phyloP scores from a whole-genome alignment of 1,284 basidiomycete genomes.

The Pholiota adiposa region DNA sequence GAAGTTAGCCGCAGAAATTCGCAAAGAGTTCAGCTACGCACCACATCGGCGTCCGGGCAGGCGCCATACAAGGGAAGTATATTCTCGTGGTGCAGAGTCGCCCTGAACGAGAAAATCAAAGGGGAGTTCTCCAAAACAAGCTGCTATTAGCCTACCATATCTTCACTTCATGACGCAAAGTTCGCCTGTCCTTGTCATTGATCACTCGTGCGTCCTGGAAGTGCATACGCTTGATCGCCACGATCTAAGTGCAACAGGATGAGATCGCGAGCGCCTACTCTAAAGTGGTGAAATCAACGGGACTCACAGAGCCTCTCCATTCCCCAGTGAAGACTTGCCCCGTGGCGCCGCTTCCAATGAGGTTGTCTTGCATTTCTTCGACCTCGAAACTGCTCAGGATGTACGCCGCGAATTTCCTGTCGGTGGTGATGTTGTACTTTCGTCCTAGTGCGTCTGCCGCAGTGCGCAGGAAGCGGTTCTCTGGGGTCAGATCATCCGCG shows the following conservation, averaged over 20 bases:
- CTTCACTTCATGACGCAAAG: conserved; percentile 4
- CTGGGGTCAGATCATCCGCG: not conserved
- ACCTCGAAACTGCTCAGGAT: conserved; percentile 7
- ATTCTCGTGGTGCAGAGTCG: conserved; percentile 8
- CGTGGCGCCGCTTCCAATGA: conserved; percentile 4
- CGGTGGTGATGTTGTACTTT: conserved; percentile 4
- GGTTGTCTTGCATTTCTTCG: not conserved
- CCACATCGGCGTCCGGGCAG: conserved; percentile 5
- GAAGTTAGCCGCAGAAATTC: not conserved
- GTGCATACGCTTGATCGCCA: conserved; percentile 5
- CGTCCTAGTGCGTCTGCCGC: conserved; percentile 2
- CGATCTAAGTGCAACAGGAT: not conserved
- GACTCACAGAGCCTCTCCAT: conserved; percentile 5
- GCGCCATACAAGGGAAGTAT: conserved; percentile 3
- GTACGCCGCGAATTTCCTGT: conserved; percentile 7
- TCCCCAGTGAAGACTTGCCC: conserved; percentile 4
- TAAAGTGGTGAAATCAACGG: not conserved
- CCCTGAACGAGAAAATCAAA: not conserved
- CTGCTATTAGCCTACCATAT: not conserved
- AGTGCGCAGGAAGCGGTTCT: conserved; percentile 4
- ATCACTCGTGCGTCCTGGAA: conserved; percentile 4
- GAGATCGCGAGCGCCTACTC: not conserved
- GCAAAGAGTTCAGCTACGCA: not conserved
- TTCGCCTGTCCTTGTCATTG: conserved; percentile 6
- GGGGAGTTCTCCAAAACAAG: not conserved